Evolutionary conservation across 2,329 filamentous ascomycete genomes (phyloP), one percentile per base, ranked within the genome.

Genomic region (Parastagonospora avenae): DNA sequence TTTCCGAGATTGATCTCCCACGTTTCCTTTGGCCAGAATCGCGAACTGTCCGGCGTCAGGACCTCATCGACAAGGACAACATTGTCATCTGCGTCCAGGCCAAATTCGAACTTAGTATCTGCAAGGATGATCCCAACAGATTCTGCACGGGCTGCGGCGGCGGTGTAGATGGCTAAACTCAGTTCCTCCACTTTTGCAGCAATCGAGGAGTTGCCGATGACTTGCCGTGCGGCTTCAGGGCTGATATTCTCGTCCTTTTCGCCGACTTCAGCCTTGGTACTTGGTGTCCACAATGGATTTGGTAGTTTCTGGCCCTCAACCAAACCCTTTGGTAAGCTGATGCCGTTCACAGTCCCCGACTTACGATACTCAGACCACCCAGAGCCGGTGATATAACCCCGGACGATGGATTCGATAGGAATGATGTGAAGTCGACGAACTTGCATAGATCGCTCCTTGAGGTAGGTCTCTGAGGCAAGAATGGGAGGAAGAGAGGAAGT

Each of bases 161-260:
- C 80, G 12, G 75, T 71, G 78, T 91, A 92, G 31, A 90, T 79
- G 50, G 80, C 69, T 40, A 92, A 70, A 8, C 85, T 82, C 11
- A 90, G 79, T 56, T 83, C 76, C 71, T 89, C 86, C 54, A 93
- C 85, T 54, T 79, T 81, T 19, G 77, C 75, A 5, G 88, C 89
- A 63, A 89, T 83, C 40, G 80, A 78, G 42, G 82, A 79, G 46
- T 89, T 87, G 6, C 90, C 81, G 60, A 92, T 83, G 31, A 70
- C 44, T 63, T 80, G 76, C 44, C 74, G 76, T 6, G 83, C 84
- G 76, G 59, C 46, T 43, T 86, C 85, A 0, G 87, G 88, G 50
- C 85, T 83, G 62, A 96, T 96, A 76, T 96, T 96, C 76, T 93
- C 89, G 72, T 96, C 87, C 70, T 94, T 87, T 59, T 85, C 77